Evolutionary conservation across 345 rosid species (phyloP), one percentile per base, ranked within the genome.

Genomic region (Raphanus sativus): DNA sequence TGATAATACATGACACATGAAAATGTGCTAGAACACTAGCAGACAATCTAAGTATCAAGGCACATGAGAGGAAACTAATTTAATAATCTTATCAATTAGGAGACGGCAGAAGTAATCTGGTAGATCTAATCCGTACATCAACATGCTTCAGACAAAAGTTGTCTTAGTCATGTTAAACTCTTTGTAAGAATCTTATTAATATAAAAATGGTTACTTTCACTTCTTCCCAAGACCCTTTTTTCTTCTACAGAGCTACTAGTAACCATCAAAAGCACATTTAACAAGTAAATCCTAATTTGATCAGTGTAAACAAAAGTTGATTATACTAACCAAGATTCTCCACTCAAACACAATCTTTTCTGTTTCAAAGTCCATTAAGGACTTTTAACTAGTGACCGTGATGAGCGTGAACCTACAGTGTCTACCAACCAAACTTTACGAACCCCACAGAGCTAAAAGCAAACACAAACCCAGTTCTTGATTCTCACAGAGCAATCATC

Each of bases 141-240:
- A 56, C 83, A 71, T 65, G 75, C 62, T 55, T 62, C 73, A 65
- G 73, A 72, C 81, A 78, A 72, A 78, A 78, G 26, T 48, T 72
- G 74, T 70, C 67, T 70, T 50, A 63, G 13, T 62, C 50, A 52
- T 69, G 5, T 62, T 2, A 1, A 70, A 77, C 75, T 70, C 58
- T 17, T 17, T 77, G 1, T 38, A 36, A 8, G 60, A 70, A 55
- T 55, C 70, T 69, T 29, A 11, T 42, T 42, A 1, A 30, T 6
- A 56, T 4, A 62, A 56, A 38, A 65, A 45, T 15, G 56, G 34
- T 8, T 73, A 9, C 48, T 65, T 52, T 64, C 71, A 70, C 75
- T 64, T 77, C 36, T 70, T 30, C 33, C 70, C 17, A 69, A 69
- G 34, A 70, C 15, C 8, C 11, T 30, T 8, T 38, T 8, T 38